Evolutionary conservation across 2,329 filamentous ascomycete species (phyloP).

Genomic region (Cladosporium colombiae): DNA sequence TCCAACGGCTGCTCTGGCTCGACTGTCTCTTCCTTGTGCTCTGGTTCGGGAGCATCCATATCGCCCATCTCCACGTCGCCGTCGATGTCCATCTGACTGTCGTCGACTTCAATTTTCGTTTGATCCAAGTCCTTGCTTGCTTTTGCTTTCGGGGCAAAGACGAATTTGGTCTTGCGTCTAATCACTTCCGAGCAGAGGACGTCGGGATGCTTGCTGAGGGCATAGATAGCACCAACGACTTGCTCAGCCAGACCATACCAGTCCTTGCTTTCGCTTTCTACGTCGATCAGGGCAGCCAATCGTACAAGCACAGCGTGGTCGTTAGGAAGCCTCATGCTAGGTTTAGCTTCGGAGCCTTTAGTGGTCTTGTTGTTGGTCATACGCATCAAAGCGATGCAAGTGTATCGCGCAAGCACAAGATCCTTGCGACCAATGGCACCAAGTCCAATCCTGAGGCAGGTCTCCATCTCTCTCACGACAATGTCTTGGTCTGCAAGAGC

Average conservation of each 20-base stretch:
- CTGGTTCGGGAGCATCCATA: slow-evolving; percentile 29
- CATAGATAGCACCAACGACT: slow-evolving; percentile 92
- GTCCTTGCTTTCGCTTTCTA: slow-evolving; percentile 86
- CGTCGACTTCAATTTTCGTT: slow-evolving; percentile 23
- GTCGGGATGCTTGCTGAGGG: slow-evolving; percentile 90
- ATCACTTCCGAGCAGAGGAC: slow-evolving; percentile 89
- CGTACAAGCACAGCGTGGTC: slow-evolving; percentile 84
- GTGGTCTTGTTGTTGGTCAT: slow-evolving; percentile 83
- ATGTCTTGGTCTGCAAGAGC: slow-evolving; percentile 90
- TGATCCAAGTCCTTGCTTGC: slow-evolving; percentile 30
- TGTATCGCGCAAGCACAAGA: slow-evolving; percentile 88
- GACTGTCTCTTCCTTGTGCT: slow-evolving; percentile 26
- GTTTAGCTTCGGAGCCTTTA: slow-evolving; percentile 67
- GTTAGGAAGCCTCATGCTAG: slow-evolving; percentile 77
- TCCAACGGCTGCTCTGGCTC: slow-evolving; percentile 23
- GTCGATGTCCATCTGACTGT: slow-evolving; percentile 36
- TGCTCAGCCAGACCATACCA: slow-evolving; percentile 94
- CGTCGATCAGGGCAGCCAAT: slow-evolving; percentile 80
- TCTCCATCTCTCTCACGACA: slow-evolving; percentile 91
- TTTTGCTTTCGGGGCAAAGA: slow-evolving; percentile 63
- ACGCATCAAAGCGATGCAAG: slow-evolving; percentile 85
- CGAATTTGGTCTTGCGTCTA: slow-evolving; percentile 77
- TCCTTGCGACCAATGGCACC: slow-evolving; percentile 78
- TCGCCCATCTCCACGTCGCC: slow-evolving; percentile 43
- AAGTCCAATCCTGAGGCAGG: slow-evolving; percentile 86